Evolutionary conservation across 768 basidiomycete genomes (phyloP), one percentile per base, ranked within the genome.

Genomic region (Boletus reticulatus): DNA sequence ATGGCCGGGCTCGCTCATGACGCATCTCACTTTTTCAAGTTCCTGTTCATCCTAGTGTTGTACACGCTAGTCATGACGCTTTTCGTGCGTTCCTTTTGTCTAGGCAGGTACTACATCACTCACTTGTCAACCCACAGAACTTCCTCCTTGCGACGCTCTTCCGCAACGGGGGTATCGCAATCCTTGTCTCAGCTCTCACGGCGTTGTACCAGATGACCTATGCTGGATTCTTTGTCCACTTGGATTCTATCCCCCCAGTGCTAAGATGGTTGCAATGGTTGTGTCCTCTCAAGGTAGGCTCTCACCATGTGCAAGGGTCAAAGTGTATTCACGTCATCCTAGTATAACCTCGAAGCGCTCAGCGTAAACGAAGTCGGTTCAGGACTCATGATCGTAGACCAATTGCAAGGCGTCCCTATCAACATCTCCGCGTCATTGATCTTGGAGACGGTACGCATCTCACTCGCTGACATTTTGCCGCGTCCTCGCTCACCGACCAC

Each of bases 211-310:
- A 92, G 66, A 90, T 91, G 89, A 92, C 90, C 0, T 92, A 80
- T 60, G 92, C 92, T 1, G 92, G 92, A 14, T 98, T 96, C 78
- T 97, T 97, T 68, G 92, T 96, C 50, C 91, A 96, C 68, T 79
- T 96, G 53, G 72, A 75, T 57, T 77, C 80, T 56, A 96, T 98
- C 55, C 94, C 95, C 4, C 89, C 91, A 3, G 92, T 95, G 2
- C 80, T 98, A 1, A 82, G 95, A 16, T 98, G 95, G 95, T 76
- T 98, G 50, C 88, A 95, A 66, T 98, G 92, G 88, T 62, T 95
- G 54, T 89, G 88, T 51, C 89, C 91, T 38, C 78, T 94, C 45
- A 93, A 93, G 70, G 69, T 72, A 43, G 17, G 60, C 38, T 44
- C 17, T n/a, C 34, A 17, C 4, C 20, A 0, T 22, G 9, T 17